Conservation (phyloP, 495 filamentous ascomycete species). For the Tuber brumale region DNA sequence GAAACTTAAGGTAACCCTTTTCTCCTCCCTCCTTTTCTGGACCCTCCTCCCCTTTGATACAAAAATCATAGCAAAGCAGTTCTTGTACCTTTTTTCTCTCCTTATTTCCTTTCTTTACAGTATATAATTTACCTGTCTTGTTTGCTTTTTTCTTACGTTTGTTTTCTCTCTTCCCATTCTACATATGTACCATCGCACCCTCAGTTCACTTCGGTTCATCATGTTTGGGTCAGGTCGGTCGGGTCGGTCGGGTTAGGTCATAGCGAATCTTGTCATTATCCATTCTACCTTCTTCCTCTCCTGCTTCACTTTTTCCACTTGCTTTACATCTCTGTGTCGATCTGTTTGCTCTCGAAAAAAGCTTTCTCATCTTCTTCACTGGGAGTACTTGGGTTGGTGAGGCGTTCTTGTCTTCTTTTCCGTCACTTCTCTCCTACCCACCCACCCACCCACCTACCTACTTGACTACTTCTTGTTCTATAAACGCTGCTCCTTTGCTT, state of each 20-base stretch:
- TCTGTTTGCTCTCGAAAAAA: constrained; percentile 2
- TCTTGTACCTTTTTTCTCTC: background rate
- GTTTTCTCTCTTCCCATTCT: background rate
- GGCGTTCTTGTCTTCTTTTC: constrained; percentile 3
- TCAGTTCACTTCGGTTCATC: background rate
- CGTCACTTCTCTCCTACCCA: background rate
- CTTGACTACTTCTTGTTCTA: background rate
- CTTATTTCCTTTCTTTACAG: background rate
- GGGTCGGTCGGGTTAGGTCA: constrained; percentile 1
- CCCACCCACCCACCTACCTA: background rate
- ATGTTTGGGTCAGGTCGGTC: background rate
- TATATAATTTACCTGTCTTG: background rate
- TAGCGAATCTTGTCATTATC: constrained; percentile 4
- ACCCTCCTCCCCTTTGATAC: background rate
- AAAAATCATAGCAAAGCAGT: constrained; percentile 5
- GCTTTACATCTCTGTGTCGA: background rate
- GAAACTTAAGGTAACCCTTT: background rate
- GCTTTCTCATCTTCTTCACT: background rate
- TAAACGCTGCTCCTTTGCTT: background rate
- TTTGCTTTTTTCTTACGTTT: background rate
- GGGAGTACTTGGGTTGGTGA: constrained; percentile 1
- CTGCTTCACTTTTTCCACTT: background rate
- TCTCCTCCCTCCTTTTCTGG: constrained; percentile 1
- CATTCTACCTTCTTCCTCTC: background rate
- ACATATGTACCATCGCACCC: background rate